Evolutionary conservation across 129 eudicot species (phyloP), one percentile per base, ranked within the genome.

Genomic region (Flaveria linearis): DNA sequence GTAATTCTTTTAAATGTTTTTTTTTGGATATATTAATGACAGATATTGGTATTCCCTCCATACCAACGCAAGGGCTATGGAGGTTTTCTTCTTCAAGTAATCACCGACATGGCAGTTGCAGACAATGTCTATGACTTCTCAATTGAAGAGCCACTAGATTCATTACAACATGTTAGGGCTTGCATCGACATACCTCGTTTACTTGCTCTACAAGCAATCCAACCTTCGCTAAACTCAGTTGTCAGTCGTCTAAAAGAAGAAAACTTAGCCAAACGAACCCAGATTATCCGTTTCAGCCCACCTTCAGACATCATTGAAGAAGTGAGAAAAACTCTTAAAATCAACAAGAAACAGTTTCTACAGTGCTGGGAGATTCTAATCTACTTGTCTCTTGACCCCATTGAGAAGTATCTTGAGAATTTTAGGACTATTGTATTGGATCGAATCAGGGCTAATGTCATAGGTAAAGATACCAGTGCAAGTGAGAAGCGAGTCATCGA

Each of bases 311-410:
- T 78, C 36, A 63, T 87, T 43, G 97, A 88, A 76, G 88, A 82
- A 42, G 98, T 82, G 30, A 86, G 98, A 75, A 88, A 82, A 81
- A 56, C 22, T 22, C 76, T 93, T 76, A 93, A 88, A 68, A 93
- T 93, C 76, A 93, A 91, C 86, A 93, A 87, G 88, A 87, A 75
- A 57, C 98, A 93, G 78, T 93, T 93, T 69, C 25, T 74, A 3
- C 96, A 88, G 56, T 88, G 96, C 26, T 93, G 98, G 98, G 98
- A 93, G 83, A 84, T 93, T 56, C 86, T 93, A 43, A 78, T 90
- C 68, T 93, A 90, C 41, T 60, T 88, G 4, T 73, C 84, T 43
- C 88, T 93, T 13, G 93, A 87, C 68, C 91, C 88, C 14, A 64
- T 84, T 11, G 96, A 87, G 43, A 91, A 91, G 75, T 71, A 89